Evolutionary conservation across 2,329 filamentous ascomycete genomes (phyloP), one percentile per base, ranked within the genome.

Genomic region (Teratosphaeria viscida): DNA sequence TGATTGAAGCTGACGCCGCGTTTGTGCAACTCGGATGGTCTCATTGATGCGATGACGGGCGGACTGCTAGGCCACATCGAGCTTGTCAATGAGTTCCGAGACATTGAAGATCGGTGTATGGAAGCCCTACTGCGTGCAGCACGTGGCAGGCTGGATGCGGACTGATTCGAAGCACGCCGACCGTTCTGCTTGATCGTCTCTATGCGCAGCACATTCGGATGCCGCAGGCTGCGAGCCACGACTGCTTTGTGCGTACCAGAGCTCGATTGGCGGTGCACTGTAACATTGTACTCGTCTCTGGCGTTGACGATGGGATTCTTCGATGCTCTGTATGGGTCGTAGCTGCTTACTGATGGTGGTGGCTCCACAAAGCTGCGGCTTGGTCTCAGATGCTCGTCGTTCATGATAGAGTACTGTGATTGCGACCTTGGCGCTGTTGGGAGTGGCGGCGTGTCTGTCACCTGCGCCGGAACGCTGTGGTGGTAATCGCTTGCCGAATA

Each of bases 401-500:
- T 82, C 59, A 82, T 73, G 57, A 83, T 80, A 1, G 82, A 83
- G 64, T 80, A 82, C 52, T 80, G 78, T 4, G 82, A 84, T 55
- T 79, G 76, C 6, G 78, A 77, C 16, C 60, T 54, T 19, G 73
- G 71, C 60, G 77, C 75, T 1, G 66, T 57, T 3, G 75, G 73
- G 53, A 77, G 61, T 11, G 74, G 67, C 32, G 73, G 70, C 43
- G 72, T 59, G 55, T 74, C 71, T 6, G 62, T 58, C 14, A 68
- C 61, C 7, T 66, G 67, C n/a, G 70, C 68, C 64, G 71, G 76
- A 14, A 66, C 66, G 58, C 89, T 82, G 35, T 56, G 55, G 68
- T 96, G 92, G 67, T 95, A 94, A 69, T 97, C 92, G 73, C 91
- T 96, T 59, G 87, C 82, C 0, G 92, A 96, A 70, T 94, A 88